Evolutionary conservation across 371 early-diverging fungal species (phyloP).

Genomic region (Mortierella sp.): DNA sequence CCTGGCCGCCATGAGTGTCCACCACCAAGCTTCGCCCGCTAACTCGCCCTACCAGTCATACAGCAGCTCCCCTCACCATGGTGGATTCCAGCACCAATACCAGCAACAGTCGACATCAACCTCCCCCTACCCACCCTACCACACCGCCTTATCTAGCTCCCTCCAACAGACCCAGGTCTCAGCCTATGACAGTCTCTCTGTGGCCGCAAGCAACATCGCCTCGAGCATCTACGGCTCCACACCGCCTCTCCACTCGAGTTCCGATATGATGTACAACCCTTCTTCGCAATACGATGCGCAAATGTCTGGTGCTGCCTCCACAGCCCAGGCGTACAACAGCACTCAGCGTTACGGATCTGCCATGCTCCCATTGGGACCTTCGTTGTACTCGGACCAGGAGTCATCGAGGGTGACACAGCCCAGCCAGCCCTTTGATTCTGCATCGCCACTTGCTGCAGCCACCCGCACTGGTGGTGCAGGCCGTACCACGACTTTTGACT

Average conservation of each 20-base stretch:
- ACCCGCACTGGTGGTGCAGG: not conserved
- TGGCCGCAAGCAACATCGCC: constrained; percentile 26
- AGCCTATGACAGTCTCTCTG: constrained; percentile 29
- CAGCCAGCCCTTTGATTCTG: constrained; percentile 25
- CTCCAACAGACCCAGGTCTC: constrained; percentile 25
- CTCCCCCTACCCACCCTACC: constrained; percentile 31
- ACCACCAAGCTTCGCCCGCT: constrained; percentile 35
- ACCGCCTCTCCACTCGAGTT: constrained; percentile 14
- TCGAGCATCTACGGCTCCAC: constrained; percentile 29
- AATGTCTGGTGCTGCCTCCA: constrained; percentile 14
- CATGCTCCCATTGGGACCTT: constrained; percentile 22
- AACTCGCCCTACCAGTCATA: constrained; percentile 51
- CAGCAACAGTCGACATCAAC: constrained; percentile 24
- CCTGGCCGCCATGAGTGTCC: constrained; percentile 48
- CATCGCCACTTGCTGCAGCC: constrained; percentile 11
- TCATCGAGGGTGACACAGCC: constrained; percentile 24
- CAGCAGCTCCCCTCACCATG: constrained; percentile 37
- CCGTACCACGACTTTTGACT: constrained; percentile 20
- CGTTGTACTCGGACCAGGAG: constrained; percentile 40
- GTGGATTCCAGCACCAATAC: constrained; percentile 30
- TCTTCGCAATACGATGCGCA: constrained; percentile 15
- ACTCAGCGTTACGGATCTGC: constrained; percentile 22
- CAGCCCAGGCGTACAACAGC: constrained; percentile 20
- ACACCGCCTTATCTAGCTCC: constrained; percentile 45
- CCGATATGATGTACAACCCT: constrained; percentile 34